phyloP scores from a whole-genome alignment of 805 yeast genomes.

The Debaryomyces prosopidis region DNA sequence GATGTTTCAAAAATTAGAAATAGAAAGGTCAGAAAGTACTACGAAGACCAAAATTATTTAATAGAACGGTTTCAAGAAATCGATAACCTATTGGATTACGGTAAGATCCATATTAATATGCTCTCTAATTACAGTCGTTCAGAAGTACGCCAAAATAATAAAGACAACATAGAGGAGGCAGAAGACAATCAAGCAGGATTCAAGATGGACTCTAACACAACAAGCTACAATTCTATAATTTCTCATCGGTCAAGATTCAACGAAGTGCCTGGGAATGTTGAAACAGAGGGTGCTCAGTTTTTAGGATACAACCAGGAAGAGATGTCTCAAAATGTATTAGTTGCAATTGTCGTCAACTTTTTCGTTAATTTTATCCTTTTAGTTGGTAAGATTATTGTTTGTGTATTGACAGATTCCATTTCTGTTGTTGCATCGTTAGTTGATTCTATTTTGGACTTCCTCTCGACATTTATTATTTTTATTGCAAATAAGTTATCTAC shows the following conservation, averaged over 20 bases:
- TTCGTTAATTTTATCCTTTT: conserved; percentile 58
- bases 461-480: conserved; percentile 73
- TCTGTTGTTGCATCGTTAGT: conserved; percentile 78
- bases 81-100: conserved; percentile 68
- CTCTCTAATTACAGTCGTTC: conserved; percentile 53
- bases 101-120: conserved; percentile 61
- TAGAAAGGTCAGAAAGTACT: conserved; percentile 40
- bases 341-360: conserved; percentile 68
- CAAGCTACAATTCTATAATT: conserved; percentile 9
- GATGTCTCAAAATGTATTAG: conserved; percentile 43
- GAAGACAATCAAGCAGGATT: not conserved
- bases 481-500: conserved; percentile 54
- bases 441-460: conserved; percentile 71
- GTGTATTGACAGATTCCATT: conserved; percentile 65
- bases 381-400: conserved; percentile 60
- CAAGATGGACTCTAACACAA: not conserved
- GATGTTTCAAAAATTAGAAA: conserved; percentile 21
- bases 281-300: conserved; percentile 55
- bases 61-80: conserved; percentile 58
- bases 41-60: conserved; percentile 58
- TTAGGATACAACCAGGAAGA: conserved; percentile 49
- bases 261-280: conserved; percentile 63
- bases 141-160: conserved; percentile 2
- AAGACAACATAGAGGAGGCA: conserved; percentile 2
- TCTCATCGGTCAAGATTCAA: conserved; percentile 30